Evolutionary conservation across 306 rosid species (phyloP).

Genomic region (Sophora flavescens): DNA sequence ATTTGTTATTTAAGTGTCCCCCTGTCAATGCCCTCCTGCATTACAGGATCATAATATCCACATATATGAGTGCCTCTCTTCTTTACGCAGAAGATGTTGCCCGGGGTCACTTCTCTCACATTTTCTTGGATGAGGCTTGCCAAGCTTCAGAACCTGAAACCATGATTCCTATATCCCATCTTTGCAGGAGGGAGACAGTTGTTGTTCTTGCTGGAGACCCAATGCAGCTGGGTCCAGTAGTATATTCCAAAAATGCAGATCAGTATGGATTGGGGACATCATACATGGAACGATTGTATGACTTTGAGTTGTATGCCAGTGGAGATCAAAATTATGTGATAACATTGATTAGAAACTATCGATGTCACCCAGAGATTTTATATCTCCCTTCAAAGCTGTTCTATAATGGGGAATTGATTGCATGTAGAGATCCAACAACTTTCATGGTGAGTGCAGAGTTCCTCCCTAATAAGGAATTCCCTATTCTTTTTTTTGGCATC

Average conservation of each 20-base stretch:
- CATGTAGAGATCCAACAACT: constrained; percentile 70
- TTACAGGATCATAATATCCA: constrained; percentile 78
- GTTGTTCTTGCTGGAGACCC: constrained; percentile 98
- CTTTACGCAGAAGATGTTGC: constrained; percentile 71
- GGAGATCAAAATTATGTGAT: constrained; percentile 75
- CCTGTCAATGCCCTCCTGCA: constrained; percentile 56
- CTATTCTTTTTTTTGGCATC: constrained; percentile 89
- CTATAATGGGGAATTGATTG: constrained; percentile 73
- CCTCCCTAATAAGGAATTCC: constrained; percentile 84
- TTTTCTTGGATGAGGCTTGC: constrained; percentile 97
- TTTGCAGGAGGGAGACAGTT: constrained; percentile 70
- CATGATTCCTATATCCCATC: constrained; percentile 77
- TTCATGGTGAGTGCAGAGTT: constrained; percentile 51
- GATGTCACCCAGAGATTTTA: constrained; percentile 89
- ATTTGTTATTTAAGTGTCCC: constrained; percentile 75
- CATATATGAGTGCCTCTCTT: constrained; percentile 78
- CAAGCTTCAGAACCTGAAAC: constrained; percentile 98
- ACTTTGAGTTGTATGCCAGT: constrained; percentile 53
- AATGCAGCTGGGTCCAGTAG: constrained; percentile 92
- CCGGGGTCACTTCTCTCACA: constrained; percentile 88
- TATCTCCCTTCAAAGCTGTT: constrained; percentile 82
- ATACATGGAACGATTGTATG: constrained; percentile 80
- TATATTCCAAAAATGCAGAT: constrained; percentile 77
- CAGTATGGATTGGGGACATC: constrained; percentile 70
- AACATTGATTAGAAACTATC: constrained; percentile 72